These are phyloP conservation scores for Phlebopus sp. DNA, from an alignment of 1,284 basidiomycete genomes.

Conservation along the genomic window DNA sequence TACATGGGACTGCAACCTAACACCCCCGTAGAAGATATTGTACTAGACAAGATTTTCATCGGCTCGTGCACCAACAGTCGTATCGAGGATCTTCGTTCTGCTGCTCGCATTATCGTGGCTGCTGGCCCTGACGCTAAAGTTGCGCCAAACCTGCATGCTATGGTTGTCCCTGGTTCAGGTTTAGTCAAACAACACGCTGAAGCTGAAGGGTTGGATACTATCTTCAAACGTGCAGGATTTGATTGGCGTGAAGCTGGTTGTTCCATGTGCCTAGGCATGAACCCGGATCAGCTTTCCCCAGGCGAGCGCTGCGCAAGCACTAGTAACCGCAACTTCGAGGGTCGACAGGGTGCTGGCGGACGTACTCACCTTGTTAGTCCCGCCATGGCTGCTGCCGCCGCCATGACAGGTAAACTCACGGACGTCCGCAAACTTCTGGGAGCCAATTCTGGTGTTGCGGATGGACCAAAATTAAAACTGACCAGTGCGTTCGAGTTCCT, in stretches of 20 bases:
- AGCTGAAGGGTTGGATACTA: conserved; percentile 84
- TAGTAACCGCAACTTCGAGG: conserved; percentile 97
- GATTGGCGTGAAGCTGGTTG: conserved; percentile 98
- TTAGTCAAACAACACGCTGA: conserved; percentile 94
- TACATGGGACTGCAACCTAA: conserved; percentile 92
- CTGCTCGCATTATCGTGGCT: conserved; percentile 78
- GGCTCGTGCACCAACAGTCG: conserved; percentile 97
- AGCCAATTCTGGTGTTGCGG: conserved; percentile 41
- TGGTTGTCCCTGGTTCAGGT: conserved; percentile 96
- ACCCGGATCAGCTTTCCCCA: conserved; percentile 89
- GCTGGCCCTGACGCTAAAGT: conserved; percentile 79
- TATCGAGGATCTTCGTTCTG: conserved; percentile 91
- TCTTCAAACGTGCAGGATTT: conserved; percentile 94
- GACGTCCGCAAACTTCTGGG: conserved; percentile 86
- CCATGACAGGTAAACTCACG: conserved; percentile 83
- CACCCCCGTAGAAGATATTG: conserved; percentile 82
- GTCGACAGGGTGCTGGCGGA: conserved; percentile 87
- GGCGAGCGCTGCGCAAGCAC: conserved; percentile 94
- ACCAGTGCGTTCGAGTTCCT: conserved; percentile 73
- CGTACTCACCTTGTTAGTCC: conserved; percentile 92
- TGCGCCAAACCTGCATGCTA: conserved; percentile 78
- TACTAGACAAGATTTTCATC: conserved; percentile 93
- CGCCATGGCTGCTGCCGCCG: conserved; percentile 95
- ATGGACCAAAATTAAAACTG: conserved; percentile 62
- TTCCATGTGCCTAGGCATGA: conserved; percentile 99